A percentile compares a stretch with the other conserved stretches of the same genome.
These are phyloP conservation scores for Hypoxylon fragiforme DNA, from an alignment of 495 filamentous ascomycete species.

Conservation along the genomic window DNA sequence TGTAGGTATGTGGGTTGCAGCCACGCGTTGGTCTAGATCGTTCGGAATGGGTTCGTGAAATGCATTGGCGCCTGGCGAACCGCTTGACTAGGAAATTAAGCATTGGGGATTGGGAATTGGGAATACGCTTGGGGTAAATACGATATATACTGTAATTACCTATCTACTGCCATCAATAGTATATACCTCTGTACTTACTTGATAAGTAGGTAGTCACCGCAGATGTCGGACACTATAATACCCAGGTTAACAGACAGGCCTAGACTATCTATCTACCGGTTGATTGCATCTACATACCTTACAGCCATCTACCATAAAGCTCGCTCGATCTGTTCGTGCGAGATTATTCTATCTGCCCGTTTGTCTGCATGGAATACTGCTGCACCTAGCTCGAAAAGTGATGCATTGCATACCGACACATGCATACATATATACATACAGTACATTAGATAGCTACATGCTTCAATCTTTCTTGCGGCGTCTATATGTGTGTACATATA, in stretches of 20 bases:
- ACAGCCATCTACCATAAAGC: background rate
- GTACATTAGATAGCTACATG: too few relatives aligned
- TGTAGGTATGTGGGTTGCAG: slow-evolving; percentile 11
- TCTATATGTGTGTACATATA: too few relatives aligned
- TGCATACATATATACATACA: too few relatives aligned
- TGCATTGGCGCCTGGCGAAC: slow-evolving; percentile 29
- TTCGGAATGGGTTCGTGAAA: slow-evolving; percentile 28
- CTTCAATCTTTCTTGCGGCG: too few relatives aligned
- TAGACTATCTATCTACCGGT: background rate
- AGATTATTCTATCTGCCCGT: slow-evolving; percentile 7
- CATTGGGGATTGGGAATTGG: slow-evolving; percentile 15
- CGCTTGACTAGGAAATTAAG: background rate
- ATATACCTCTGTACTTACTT: too few relatives aligned
- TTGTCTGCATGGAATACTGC: slow-evolving; percentile 1
- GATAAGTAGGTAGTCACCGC: too few relatives aligned
- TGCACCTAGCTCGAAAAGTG: slow-evolving; percentile 13
- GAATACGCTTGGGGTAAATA: slow-evolving; percentile 23
- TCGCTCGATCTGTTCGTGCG: background rate
- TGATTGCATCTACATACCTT: too few relatives aligned
- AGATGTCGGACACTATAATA: too few relatives aligned
- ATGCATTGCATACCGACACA: slow-evolving; percentile 4
- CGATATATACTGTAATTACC: background rate
- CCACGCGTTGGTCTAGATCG: slow-evolving; percentile 30
- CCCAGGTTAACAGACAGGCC: too few relatives aligned
- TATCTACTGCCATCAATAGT: too few relatives aligned